Percentiles rank a stretch among this genome's conserved stretches.
phyloP scores from a whole-genome alignment of 1,284 basidiomycete species.

The Rhodofomes roseus region DNA sequence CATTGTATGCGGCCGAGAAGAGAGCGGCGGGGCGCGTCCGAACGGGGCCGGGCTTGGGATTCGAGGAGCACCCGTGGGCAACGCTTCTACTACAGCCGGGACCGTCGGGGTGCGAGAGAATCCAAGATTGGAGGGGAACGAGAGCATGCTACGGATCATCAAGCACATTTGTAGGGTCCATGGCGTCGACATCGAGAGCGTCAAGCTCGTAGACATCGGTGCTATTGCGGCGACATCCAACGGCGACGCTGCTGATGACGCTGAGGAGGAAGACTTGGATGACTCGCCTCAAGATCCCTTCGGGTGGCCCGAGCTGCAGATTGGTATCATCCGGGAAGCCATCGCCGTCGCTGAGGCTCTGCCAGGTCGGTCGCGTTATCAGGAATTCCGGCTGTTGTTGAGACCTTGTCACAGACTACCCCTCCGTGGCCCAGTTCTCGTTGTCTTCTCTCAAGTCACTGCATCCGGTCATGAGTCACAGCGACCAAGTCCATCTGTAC shows the following conservation, averaged over 20 bases:
- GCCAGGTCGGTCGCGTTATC: slow-evolving; percentile 55
- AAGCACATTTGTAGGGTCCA: slow-evolving; percentile 73
- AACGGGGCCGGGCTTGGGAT: slow-evolving; percentile 44
- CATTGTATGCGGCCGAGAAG: slow-evolving; percentile 74
- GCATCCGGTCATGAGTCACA: slow-evolving; percentile 59
- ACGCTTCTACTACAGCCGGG: slow-evolving; percentile 35
- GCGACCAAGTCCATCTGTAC: slow-evolving; percentile 79
- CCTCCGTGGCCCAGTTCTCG: slow-evolving; percentile 73
- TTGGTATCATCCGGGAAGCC: slow-evolving; percentile 87
- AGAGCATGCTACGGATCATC: slow-evolving; percentile 70
- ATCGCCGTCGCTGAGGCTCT: slow-evolving; percentile 87
- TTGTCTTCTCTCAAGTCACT: slow-evolving; percentile 74
- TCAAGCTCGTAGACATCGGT: slow-evolving; percentile 40
- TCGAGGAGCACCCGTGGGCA: slow-evolving; percentile 31
- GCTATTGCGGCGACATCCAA: neutral
- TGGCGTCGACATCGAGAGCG: slow-evolving; percentile 73
- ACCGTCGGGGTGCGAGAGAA: slow-evolving; percentile 65
- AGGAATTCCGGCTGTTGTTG: neutral
- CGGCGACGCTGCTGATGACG: slow-evolving; percentile 20
- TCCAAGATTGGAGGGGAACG: slow-evolving; percentile 76
- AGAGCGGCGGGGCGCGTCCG: slow-evolving; percentile 35
- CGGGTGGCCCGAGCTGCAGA: slow-evolving; percentile 93
- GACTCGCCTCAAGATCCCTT: slow-evolving; percentile 50
- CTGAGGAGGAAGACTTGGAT: slow-evolving; percentile 34
- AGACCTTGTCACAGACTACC: slow-evolving; percentile 50